Evolutionary conservation across 805 yeast genomes (phyloP).

Genomic region (Pichia occidentalis): DNA sequence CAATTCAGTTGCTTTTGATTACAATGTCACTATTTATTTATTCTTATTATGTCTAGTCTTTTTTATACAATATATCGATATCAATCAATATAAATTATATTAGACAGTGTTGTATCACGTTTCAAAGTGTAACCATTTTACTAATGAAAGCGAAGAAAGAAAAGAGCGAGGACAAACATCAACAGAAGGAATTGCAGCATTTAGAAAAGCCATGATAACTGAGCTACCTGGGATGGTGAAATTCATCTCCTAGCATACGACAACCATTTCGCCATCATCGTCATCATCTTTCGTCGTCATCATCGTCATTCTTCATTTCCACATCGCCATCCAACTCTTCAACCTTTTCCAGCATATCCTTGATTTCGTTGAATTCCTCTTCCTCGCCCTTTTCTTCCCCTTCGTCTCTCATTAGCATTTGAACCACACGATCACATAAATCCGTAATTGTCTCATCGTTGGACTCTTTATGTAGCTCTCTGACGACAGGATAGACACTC

Average conservation of each 20-base stretch:
- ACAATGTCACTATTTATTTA: slow-evolving; percentile 1
- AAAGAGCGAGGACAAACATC: neutral
- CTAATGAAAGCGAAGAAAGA: neutral
- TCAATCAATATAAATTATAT: slow-evolving; percentile 3
- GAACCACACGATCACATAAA: slow-evolving; percentile 77
- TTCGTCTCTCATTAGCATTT: slow-evolving; percentile 90
- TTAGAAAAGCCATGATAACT: too few species aligned
- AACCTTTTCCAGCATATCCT: slow-evolving; percentile 41
- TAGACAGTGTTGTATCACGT: neutral
- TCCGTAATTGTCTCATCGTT: slow-evolving; percentile 45
- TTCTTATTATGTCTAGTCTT: slow-evolving; percentile 5
- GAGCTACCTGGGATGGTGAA: too few species aligned
- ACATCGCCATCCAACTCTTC: slow-evolving; percentile 11
- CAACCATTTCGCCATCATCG: slow-evolving; percentile 13
- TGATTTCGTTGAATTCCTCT: slow-evolving; percentile 38
- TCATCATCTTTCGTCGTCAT: slow-evolving; percentile 13
- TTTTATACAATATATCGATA: slow-evolving; percentile 8
- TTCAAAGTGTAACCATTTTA: slow-evolving; percentile 2
- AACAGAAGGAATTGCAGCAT: neutral
- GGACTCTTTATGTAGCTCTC: slow-evolving; percentile 71
- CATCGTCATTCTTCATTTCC: slow-evolving; percentile 6
- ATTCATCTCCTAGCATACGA: slow-evolving; percentile 15
- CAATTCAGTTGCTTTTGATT: too few species aligned
- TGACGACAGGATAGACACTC: slow-evolving; percentile 76
- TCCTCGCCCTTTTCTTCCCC: slow-evolving; percentile 44